Evolutionary conservation across 139 green algal species (phyloP).

Genomic region (Picochlorum sp.): DNA sequence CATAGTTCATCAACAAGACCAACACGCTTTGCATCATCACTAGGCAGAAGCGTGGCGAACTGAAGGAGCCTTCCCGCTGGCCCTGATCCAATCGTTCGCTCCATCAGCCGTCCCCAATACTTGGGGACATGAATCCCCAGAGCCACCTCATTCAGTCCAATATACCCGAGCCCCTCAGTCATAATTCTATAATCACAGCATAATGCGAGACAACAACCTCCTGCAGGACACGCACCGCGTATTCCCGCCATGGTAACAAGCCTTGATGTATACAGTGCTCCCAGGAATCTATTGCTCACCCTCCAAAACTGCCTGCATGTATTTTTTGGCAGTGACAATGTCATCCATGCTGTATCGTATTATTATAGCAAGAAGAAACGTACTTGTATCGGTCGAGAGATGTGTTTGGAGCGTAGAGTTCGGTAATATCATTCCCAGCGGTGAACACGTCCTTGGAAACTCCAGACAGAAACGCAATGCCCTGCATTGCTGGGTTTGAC

Average conservation of each 20-base stretch:
- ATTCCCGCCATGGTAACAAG: constrained; percentile 79
- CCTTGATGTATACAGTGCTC: constrained; percentile 44
- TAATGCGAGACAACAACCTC: constrained; percentile 76
- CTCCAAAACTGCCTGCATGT: constrained; percentile 70
- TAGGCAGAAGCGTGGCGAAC: constrained; percentile 26
- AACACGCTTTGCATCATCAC: constrained; percentile 43
- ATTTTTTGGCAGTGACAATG: too few species aligned
- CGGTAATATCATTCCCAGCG: constrained; percentile 58
- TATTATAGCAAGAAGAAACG: background rate
- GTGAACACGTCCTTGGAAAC: constrained; percentile 70
- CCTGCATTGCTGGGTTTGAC: constrained; percentile 35
- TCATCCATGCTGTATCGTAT: too few species aligned
- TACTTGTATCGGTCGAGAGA: constrained; percentile 29
- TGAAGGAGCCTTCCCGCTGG: constrained; percentile 52
- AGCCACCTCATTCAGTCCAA: constrained; percentile 28
- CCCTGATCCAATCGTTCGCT: constrained; percentile 31
- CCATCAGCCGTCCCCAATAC: constrained; percentile 71
- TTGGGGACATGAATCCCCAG: constrained; percentile 81
- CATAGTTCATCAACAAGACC: constrained; percentile 70
- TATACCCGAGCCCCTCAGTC: constrained; percentile 38
- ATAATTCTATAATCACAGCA: constrained; percentile 84
- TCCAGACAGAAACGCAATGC: constrained; percentile 59
- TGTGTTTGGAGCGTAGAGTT: constrained; percentile 76
- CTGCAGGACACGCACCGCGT: constrained; percentile 80
- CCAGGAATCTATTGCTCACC: constrained; percentile 63